phyloP scores from a whole-genome alignment of 2,329 filamentous ascomycete genomes.

The Chaetomiaceae sp. region DNA sequence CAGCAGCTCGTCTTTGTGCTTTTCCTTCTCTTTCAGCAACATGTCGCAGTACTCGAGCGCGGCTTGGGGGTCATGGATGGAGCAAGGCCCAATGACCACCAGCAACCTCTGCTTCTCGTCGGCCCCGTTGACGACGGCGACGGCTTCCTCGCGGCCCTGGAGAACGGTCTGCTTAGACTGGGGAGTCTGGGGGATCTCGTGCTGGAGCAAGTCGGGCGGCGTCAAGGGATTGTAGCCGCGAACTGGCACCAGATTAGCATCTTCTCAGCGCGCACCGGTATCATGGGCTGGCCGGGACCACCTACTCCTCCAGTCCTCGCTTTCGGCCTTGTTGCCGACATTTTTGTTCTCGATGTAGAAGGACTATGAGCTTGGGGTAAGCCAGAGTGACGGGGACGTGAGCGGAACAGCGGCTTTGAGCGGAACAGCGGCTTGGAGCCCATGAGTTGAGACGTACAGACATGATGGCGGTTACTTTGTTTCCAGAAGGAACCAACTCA shows the following conservation, averaged over 20 bases:
- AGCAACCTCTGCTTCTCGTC: conserved; percentile 53
- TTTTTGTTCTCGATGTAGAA: conserved; percentile 76
- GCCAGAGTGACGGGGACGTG: no score
- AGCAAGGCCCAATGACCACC: conserved; percentile 89
- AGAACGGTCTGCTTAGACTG: conserved; percentile 56
- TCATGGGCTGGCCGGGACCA: conserved; percentile 13
- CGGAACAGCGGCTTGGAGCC: no score
- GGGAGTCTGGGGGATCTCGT: conserved; percentile 67
- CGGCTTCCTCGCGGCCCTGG: conserved; percentile 55
- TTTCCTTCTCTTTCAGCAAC: conserved; percentile 73
- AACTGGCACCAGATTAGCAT: conserved; percentile 42
- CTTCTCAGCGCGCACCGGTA: conserved; percentile 2
- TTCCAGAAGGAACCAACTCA: background rate
- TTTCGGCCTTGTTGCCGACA: conserved; percentile 65
- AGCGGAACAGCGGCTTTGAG: no score
- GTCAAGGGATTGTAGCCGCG: conserved; percentile 91
- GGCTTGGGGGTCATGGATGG: conserved; percentile 88
- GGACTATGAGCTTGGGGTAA: conserved; percentile 33
- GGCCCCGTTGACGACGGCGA: conserved; percentile 56
- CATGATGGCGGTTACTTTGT: conserved; percentile 23
- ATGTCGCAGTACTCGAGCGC: conserved; percentile 90
- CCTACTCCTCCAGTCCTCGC: conserved; percentile 80
- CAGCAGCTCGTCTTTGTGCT: conserved; percentile 81
- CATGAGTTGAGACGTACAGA: conserved; percentile 28
- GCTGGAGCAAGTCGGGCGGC: conserved; percentile 87